Evolutionary conservation across 345 rosid genomes (phyloP).

Genomic region (Eucalyptus regnans): DNA sequence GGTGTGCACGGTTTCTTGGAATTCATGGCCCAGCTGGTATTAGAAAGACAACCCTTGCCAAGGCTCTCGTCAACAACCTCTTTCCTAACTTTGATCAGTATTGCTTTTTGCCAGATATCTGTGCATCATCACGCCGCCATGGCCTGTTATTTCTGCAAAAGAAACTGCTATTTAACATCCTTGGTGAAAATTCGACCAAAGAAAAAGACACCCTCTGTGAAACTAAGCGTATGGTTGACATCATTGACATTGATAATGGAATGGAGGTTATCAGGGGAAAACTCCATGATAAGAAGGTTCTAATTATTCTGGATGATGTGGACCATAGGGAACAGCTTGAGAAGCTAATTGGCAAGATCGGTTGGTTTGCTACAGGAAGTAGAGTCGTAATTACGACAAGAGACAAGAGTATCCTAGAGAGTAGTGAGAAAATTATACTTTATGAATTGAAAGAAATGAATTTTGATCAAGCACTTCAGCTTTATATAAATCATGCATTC

Average conservation of each 20-base stretch:
- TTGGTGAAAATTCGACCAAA: too few relatives aligned
- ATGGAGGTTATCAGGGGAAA: accelerated
- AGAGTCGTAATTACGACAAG: not conserved
- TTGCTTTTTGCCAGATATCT: too few relatives aligned
- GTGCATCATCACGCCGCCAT: not conserved
- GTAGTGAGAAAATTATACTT: not conserved
- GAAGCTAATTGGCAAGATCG: not conserved
- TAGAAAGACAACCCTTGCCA: too few relatives aligned
- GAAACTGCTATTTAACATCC: not conserved
- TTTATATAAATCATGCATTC: not conserved
- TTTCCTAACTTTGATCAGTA: too few relatives aligned
- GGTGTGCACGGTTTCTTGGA: too few relatives aligned
- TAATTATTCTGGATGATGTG: not conserved
- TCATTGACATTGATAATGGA: not conserved
- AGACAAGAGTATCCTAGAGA: not conserved
- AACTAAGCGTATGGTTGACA: accelerated
- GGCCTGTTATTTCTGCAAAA: not conserved
- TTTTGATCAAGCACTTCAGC: not conserved
- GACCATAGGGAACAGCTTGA: not conserved
- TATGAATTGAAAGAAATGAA: not conserved
- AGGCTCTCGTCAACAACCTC: too few relatives aligned
- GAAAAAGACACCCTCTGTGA: not conserved
- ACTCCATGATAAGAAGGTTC: accelerated
- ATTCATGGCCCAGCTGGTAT: too few relatives aligned
- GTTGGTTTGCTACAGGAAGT: not conserved